These are phyloP conservation scores for Tolypocladium cylindrosporum DNA, from an alignment of 2,329 filamentous ascomycete genomes.

Conservation along the genomic window DNA sequence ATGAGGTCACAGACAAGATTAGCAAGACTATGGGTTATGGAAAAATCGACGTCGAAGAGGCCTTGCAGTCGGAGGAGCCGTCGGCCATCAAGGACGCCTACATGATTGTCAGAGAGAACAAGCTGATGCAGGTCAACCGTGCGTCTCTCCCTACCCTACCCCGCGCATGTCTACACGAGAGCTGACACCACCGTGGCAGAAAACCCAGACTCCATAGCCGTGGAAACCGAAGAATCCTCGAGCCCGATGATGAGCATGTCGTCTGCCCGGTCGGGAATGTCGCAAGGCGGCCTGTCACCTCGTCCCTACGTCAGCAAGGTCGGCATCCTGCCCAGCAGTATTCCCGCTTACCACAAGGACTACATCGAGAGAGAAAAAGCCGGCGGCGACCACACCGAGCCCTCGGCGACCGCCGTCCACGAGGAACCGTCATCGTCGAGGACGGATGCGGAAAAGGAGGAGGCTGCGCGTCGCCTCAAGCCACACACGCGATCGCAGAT, in stretches of 20 bases:
- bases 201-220: slow-evolving; percentile 20
- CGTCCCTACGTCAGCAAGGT: slow-evolving; percentile 70
- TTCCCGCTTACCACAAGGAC: slow-evolving; percentile 83
- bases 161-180: neutral
- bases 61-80: slow-evolving; percentile 81
- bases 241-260: slow-evolving; percentile 45
- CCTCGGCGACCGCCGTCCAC: slow-evolving; percentile 31
- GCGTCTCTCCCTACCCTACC: slow-evolving; percentile 31
- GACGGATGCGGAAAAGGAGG: slow-evolving; percentile 68
- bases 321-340: slow-evolving; percentile 79
- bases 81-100: slow-evolving; percentile 99
- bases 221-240: slow-evolving; percentile 26
- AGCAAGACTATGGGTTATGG: slow-evolving; percentile 98
- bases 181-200: slow-evolving; percentile 19
- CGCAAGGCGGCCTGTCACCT: slow-evolving; percentile 36
- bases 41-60: slow-evolving; percentile 89
- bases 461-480: slow-evolving; percentile 70
- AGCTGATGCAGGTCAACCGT: slow-evolving; percentile 93
- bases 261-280: slow-evolving; percentile 43
- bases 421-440: slow-evolving; percentile 41
- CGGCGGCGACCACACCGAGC: slow-evolving; percentile 33
- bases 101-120: slow-evolving; percentile 94
- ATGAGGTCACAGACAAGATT: slow-evolving; percentile 88
- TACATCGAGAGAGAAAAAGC: slow-evolving; percentile 68
- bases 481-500: slow-evolving; percentile 69